Evolutionary conservation across 179 eudicot genomes (phyloP).

Genomic region (Sideroxylon spinosum): DNA sequence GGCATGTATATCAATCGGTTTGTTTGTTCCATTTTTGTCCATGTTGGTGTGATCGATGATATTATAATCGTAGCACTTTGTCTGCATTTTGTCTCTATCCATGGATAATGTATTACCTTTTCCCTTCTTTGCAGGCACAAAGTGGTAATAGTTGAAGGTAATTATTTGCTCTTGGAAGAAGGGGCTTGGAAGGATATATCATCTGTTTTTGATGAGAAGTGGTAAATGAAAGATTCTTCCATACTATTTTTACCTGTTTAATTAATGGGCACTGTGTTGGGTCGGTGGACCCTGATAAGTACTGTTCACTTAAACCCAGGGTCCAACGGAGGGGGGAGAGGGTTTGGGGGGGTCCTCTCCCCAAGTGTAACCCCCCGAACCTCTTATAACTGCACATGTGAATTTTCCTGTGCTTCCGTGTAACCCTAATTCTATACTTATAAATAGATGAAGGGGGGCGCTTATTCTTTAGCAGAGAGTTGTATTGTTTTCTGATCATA

Average conservation of each 20-base stretch:
- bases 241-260: neutral
- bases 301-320: too few species aligned
- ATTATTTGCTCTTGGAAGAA: constrained; percentile 75
- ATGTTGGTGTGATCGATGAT: neutral
- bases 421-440: too few species aligned
- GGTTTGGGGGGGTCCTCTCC: too few species aligned
- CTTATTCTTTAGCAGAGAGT: too few species aligned
- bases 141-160: constrained; percentile 89
- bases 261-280: neutral
- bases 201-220: constrained; percentile 72
- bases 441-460: too few species aligned
- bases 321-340: too few species aligned
- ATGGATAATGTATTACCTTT: neutral
- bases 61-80: neutral
- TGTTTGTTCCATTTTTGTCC: neutral
- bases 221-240: constrained; percentile 39
- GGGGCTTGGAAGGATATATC: constrained; percentile 81
- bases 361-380: too few species aligned
- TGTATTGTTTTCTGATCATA: too few species aligned
- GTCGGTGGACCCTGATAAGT: too few species aligned
- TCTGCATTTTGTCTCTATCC: neutral
- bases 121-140: constrained; percentile 69
- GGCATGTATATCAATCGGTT: neutral
- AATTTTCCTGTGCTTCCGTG: too few species aligned
- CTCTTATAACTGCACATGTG: too few species aligned